Base-by-base conservation (phyloP, 331 rosid genomes). In the Phaseolus coccineus region DNA sequence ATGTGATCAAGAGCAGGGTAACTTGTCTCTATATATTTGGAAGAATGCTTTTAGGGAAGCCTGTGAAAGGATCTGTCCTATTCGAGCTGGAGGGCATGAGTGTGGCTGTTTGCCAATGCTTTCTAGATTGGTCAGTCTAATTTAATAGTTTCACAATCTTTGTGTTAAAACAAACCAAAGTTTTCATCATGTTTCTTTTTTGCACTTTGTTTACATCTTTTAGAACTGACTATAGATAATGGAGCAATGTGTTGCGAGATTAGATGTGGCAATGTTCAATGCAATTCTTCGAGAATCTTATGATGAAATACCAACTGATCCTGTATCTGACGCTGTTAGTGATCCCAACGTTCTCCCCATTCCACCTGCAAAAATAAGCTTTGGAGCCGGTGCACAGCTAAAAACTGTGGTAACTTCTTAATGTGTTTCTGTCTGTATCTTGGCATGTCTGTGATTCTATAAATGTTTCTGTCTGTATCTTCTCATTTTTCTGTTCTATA, bases 201-300 rank as follows among this genome's bases (percentile, higher is more conserved):
- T 46, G 0, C 48, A 51, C 48, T 10, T 39, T 39, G 19, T 53
- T 39, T 51, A 39, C 55, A 30, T 11, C 50, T 28, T 16, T 7
- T 28, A 30, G 22, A 37, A 72, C 10, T 56, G n/a, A 56, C 56
- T 65, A 33, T 19, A 93, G 98, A 83, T 93, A 82, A 91, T 93
- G 98, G 97, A 93, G 88, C 97, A 93, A 71, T 91, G 90, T 3
- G 92, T 93, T 78, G 87, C 92, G 14, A 89, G 98, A 88, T 77
- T 93, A 80, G 98, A 93, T 77, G 91, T 91, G 83, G 97, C 98
- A 33, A 91, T 91, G 98, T 87, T 93, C 88, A 93, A 93, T 81
- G 98, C 98, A 3, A 89, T 93, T 83, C 97, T 93, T 79, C 97
- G 97, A 46, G 89, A 93, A 74, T 89, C 98, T 19, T 83, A 77